phyloP scores from a whole-genome alignment of 225 moss, liverwort and hornwort genomes.

The Rhytidiadelphus loreus region DNA sequence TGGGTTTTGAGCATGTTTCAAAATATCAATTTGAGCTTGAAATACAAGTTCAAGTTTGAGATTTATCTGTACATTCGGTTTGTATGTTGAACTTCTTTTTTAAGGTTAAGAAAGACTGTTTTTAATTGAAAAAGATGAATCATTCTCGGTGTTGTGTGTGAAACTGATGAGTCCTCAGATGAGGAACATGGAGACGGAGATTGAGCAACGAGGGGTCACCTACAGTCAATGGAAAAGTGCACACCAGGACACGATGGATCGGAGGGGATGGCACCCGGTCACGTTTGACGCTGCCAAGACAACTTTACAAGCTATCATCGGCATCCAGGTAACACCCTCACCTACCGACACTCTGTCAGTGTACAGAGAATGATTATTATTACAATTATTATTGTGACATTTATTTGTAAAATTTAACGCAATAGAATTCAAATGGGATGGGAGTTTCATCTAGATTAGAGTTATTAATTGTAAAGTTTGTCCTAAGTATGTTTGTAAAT shows the following conservation, averaged over 20 bases:
- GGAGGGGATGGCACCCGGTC: slow-evolving; percentile 85
- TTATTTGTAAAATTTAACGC: background rate
- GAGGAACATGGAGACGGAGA: slow-evolving; percentile 51
- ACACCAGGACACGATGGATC: slow-evolving; percentile 41
- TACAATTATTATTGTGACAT: background rate
- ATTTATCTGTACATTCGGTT: background rate
- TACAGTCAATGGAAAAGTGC: slow-evolving; percentile 67
- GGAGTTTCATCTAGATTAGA: background rate
- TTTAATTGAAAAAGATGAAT: background rate
- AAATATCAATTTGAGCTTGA: background rate
- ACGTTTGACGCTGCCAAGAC: slow-evolving; percentile 77
- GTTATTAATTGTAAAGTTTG: too few relatives aligned
- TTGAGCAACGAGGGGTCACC: slow-evolving; percentile 75
- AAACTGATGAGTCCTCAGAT: slow-evolving; percentile 15
- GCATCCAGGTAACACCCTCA: slow-evolving; percentile 49
- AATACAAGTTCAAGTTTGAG: background rate
- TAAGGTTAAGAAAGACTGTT: background rate
- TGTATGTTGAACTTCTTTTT: background rate
- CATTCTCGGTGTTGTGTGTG: background rate
- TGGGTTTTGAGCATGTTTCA: background rate
- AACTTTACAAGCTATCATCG: slow-evolving; percentile 51
- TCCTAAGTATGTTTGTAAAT: too few relatives aligned
- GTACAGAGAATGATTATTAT: background rate
- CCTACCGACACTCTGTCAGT: background rate
- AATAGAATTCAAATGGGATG: background rate